Evolutionary conservation across 306 rosid species (phyloP).

Genomic region (Quercus rubra): DNA sequence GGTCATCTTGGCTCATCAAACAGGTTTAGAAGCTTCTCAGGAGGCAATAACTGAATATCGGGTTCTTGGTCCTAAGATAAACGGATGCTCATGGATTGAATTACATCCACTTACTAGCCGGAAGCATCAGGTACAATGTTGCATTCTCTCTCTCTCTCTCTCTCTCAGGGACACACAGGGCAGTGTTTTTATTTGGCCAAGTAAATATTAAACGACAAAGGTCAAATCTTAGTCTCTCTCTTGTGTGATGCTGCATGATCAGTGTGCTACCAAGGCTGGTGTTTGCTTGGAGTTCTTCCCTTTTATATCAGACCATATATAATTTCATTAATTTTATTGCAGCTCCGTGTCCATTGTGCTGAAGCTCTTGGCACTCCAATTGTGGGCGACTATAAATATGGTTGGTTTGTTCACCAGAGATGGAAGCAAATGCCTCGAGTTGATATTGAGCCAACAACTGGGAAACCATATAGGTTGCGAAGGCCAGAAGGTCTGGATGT

Average conservation of each 20-base stretch:
- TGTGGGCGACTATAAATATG: constrained; percentile 92
- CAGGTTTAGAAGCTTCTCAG: constrained; percentile 78
- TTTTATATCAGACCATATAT: neutral
- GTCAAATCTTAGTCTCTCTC: neutral
- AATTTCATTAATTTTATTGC: constrained; percentile 17
- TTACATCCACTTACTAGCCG: constrained; percentile 72
- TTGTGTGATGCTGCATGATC: neutral
- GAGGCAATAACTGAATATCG: constrained; percentile 87
- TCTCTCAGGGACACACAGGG: neutral
- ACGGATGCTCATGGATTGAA: constrained; percentile 97
- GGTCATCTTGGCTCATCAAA: constrained; percentile 67
- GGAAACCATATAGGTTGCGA: constrained; percentile 71
- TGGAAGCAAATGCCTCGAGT: constrained; percentile 88
- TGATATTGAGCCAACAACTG: constrained; percentile 64
- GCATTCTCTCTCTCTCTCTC: neutral
- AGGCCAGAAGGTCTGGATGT: constrained; percentile 85
- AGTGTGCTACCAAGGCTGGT: neutral
- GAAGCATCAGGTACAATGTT: constrained; percentile 79
- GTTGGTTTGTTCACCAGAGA: constrained; percentile 78
- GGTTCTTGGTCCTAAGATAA: constrained; percentile 86
- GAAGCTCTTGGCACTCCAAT: constrained; percentile 98
- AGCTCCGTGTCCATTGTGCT: constrained; percentile 96
- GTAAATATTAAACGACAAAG: neutral
- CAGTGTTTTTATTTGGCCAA: neutral
- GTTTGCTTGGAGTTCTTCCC: neutral